Evolutionary conservation across 768 basidiomycete genomes (phyloP).

Genomic region (Termitomyces sp.): DNA sequence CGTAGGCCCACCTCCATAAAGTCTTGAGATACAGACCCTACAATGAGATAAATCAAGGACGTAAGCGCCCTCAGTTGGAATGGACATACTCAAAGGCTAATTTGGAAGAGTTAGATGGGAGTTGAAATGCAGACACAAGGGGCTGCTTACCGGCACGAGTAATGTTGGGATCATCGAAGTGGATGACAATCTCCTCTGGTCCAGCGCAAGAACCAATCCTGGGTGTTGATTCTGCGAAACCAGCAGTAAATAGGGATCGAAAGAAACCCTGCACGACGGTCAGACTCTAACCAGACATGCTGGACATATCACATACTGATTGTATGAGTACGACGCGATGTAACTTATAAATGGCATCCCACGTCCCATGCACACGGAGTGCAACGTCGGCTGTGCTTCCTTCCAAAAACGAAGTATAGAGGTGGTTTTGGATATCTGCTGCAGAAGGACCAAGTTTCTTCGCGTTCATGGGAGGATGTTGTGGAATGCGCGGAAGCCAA

Average conservation of each 20-base stretch:
- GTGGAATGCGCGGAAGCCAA: background rate
- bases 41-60: constrained; percentile 1
- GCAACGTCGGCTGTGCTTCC: constrained; percentile 75
- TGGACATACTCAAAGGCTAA: constrained; percentile 82
- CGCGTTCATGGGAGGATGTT: constrained; percentile 21
- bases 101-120: constrained; percentile 4
- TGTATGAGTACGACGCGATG: constrained; percentile 89
- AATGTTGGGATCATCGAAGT: constrained; percentile 83
- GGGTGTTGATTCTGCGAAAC: constrained; percentile 58
- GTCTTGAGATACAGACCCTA: constrained; percentile 79
- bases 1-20: constrained; percentile 83
- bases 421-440: constrained; percentile 62
- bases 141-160: constrained; percentile 67
- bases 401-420: constrained; percentile 69
- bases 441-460: constrained; percentile 40
- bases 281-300: background rate
- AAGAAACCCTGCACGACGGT: constrained; percentile 67
- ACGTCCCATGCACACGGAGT: constrained; percentile 58
- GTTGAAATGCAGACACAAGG: constrained; percentile 7
- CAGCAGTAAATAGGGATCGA: constrained; percentile 77
- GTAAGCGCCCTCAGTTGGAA: background rate
- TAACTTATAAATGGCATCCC: constrained; percentile 69
- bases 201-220: constrained; percentile 21
- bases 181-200: constrained; percentile 58
- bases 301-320: constrained; percentile 44